A percentile compares a stretch with the other conserved stretches of the same genome.
phyloP scores from a whole-genome alignment of 2,329 filamentous ascomycete genomes.

The Juglanconis oblonga region DNA sequence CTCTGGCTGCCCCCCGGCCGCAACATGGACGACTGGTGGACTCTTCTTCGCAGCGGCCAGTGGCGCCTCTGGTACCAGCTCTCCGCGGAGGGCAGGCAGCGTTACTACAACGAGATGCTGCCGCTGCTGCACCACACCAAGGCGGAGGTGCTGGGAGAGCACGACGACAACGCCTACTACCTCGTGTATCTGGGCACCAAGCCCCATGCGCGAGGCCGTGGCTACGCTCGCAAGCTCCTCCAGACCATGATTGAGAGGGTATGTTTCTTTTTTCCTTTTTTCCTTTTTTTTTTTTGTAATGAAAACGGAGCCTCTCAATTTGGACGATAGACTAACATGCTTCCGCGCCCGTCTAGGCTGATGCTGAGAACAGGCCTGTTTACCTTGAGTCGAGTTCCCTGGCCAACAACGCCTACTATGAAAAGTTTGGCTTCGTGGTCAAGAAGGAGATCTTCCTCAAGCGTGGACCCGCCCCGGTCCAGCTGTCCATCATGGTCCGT shows the following conservation, averaged over 20 bases:
- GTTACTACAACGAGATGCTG: slow-evolving; percentile 76
- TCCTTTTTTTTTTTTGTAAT: not conserved
- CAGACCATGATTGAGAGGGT: slow-evolving; percentile 65
- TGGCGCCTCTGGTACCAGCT: slow-evolving; percentile 76
- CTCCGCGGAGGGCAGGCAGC: slow-evolving; percentile 65
- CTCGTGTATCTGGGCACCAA: slow-evolving; percentile 81
- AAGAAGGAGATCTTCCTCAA: slow-evolving; percentile 61
- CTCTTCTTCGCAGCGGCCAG: slow-evolving; percentile 70
- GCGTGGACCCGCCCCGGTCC: slow-evolving; percentile 56
- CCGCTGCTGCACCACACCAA: slow-evolving; percentile 74
- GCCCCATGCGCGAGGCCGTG: slow-evolving; percentile 65
- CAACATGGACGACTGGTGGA: slow-evolving; percentile 71
- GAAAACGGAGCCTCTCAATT: not conserved
- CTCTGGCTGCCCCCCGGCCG: slow-evolving; percentile 77
- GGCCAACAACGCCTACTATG: slow-evolving; percentile 69
- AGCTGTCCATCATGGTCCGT: slow-evolving; percentile 77
- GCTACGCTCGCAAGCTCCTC: slow-evolving; percentile 70
- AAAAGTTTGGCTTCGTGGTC: slow-evolving; percentile 70
- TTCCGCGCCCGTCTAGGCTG: slow-evolving; percentile 47
- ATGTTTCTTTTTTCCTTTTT: slow-evolving; percentile 24
- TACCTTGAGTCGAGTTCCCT: slow-evolving; percentile 77
- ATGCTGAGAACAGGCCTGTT: slow-evolving; percentile 63
- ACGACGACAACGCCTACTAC: slow-evolving; percentile 71
- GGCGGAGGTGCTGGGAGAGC: slow-evolving; percentile 62
- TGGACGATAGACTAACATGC: not conserved